phyloP scores from a whole-genome alignment of 768 basidiomycete genomes.

The Boletus sensibilis region DNA sequence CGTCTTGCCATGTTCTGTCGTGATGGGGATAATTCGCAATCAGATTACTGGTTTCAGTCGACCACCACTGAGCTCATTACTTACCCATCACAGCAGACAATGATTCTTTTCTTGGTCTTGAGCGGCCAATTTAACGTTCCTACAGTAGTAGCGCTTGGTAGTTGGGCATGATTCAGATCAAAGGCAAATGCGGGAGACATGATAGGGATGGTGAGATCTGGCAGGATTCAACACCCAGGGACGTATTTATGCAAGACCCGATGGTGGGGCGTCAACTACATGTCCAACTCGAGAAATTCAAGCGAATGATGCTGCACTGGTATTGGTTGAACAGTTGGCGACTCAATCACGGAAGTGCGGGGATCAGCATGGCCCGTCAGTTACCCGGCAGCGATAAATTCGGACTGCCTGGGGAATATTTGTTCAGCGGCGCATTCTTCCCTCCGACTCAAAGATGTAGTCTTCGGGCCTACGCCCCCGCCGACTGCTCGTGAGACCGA shows the following conservation, averaged over 20 bases:
- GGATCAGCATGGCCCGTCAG: background rate
- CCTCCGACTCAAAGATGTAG: background rate
- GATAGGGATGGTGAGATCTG: background rate
- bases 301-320: too few relatives aligned
- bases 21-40: background rate
- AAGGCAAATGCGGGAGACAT: conserved; percentile 15
- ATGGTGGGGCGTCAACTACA: background rate
- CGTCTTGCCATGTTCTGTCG: conserved; percentile 72
- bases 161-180: conserved; percentile 1
- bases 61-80: conserved; percentile 14
- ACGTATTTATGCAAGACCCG: conserved; percentile 26
- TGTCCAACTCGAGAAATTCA: background rate
- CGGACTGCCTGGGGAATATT: background rate
- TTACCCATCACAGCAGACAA: conserved; percentile 77
- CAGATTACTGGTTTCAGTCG: background rate
- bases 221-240: background rate
- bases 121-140: background rate
- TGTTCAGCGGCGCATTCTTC: background rate
- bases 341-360: background rate
- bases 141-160: background rate
- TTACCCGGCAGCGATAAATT: background rate
- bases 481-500: background rate
- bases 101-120: conserved; percentile 53
- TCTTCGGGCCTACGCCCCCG: background rate
- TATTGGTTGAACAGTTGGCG: too few relatives aligned